Evolutionary conservation across 2,329 filamentous ascomycete genomes (phyloP).

Genomic region (Sphaceloma murrayae): DNA sequence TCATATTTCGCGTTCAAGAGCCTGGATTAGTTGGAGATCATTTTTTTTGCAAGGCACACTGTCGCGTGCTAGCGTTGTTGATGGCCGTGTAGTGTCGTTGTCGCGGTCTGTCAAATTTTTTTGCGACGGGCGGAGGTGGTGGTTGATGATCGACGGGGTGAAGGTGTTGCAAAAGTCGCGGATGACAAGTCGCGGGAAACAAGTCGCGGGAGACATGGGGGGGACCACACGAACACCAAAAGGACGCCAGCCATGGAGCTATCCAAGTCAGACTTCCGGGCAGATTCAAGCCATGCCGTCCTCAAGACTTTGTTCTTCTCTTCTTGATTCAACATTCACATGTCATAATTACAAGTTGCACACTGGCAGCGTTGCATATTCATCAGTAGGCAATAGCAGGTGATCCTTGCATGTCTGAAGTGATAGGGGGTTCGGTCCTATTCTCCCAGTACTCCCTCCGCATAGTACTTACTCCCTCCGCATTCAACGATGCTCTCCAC

Average conservation of each 20-base stretch:
- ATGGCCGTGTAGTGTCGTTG: constrained; percentile 7
- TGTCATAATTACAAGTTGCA: too few relatives aligned
- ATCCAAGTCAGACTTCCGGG: too few relatives aligned
- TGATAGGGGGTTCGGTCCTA: background rate
- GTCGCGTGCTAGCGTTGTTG: background rate
- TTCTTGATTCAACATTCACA: too few relatives aligned
- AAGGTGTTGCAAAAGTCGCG: background rate
- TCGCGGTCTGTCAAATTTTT: constrained; percentile 3
- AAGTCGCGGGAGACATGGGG: too few relatives aligned
- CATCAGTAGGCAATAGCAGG: background rate
- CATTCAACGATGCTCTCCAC: constrained; percentile 5
- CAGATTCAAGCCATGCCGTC: too few relatives aligned
- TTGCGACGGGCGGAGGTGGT: constrained; percentile 13
- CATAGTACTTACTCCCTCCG: constrained; percentile 5
- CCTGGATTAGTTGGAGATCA: constrained; percentile 14
- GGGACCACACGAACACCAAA: too few relatives aligned
- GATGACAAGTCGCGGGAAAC: too few relatives aligned
- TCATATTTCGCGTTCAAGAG: constrained; percentile 16
- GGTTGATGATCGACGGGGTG: constrained; percentile 11
- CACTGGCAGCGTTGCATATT: background rate
- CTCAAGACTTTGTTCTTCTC: too few relatives aligned
- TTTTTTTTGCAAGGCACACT: constrained; percentile 2
- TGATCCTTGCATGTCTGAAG: constrained; percentile 12
- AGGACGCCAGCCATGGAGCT: too few relatives aligned
- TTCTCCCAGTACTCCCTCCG: background rate